Conservation (phyloP, 2,329 filamentous ascomycete genomes). For the Hypoxylon rubiginosum region DNA sequence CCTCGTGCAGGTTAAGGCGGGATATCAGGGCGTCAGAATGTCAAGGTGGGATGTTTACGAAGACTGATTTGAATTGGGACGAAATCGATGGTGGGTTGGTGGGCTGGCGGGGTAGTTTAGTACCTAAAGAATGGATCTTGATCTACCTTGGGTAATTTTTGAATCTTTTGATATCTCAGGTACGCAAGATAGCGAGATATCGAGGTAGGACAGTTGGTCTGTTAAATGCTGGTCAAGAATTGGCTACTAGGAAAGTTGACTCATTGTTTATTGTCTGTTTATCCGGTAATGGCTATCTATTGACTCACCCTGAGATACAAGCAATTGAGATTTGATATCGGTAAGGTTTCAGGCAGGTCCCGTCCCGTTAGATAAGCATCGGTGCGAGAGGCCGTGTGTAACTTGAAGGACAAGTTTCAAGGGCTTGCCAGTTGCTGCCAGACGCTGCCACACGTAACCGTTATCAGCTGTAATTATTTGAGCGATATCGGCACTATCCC, state of each 20-base stretch:
- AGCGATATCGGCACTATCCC: slow-evolving; percentile 32
- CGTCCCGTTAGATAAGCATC: slow-evolving; percentile 23
- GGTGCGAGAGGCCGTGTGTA: slow-evolving; percentile 14
- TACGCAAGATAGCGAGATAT: too few relatives aligned
- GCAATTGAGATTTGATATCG: slow-evolving; percentile 15
- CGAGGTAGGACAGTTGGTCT: background rate
- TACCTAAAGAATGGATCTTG: background rate
- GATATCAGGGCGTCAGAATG: background rate
- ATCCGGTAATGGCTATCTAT: slow-evolving; percentile 7
- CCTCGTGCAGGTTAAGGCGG: background rate
- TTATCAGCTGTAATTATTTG: background rate
- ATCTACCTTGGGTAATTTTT: background rate
- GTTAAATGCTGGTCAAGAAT: background rate
- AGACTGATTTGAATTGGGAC: slow-evolving; percentile 32
- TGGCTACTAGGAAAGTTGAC: slow-evolving; percentile 6
- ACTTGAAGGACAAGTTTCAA: slow-evolving; percentile 33
- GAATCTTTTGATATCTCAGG: background rate
- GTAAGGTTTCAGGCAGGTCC: slow-evolving; percentile 21
- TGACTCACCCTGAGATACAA: slow-evolving; percentile 22
- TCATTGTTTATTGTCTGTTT: slow-evolving; percentile 19
- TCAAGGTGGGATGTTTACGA: slow-evolving; percentile 26
- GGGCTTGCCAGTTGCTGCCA: slow-evolving; percentile 11
- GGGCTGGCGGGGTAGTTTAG: slow-evolving; percentile 31
- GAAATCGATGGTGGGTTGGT: slow-evolving; percentile 19
- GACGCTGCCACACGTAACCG: background rate